Percentiles rank a stretch among this genome's conserved stretches.
These are phyloP conservation scores for Starmerella kuoi DNA, from an alignment of 805 yeast genomes.

Conservation along the genomic window DNA sequence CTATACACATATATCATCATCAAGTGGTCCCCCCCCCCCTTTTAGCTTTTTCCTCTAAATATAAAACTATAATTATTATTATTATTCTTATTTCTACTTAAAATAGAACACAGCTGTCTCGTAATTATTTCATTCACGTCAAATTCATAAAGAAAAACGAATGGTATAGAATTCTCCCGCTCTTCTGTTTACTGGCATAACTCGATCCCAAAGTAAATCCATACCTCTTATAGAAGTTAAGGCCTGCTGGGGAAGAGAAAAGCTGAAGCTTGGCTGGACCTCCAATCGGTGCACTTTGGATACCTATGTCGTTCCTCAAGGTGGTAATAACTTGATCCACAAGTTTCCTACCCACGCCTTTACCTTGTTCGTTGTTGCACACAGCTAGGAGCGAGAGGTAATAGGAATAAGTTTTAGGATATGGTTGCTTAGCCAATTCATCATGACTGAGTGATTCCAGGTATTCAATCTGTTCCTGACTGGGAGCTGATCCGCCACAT, in stretches of 20 bases:
- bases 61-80: too few species aligned
- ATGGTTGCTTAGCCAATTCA: constrained; percentile 2
- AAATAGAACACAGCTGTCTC: too few species aligned
- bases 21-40: too few species aligned
- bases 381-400: constrained; percentile 8
- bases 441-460: constrained; percentile 7
- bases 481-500: not conserved
- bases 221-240: constrained; percentile 11
- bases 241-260: constrained; percentile 16
- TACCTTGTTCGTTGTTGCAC: constrained; percentile 8
- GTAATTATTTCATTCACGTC: too few species aligned
- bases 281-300: constrained; percentile 10
- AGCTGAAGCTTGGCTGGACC: constrained; percentile 19
- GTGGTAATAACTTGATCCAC: constrained; percentile 7
- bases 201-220: constrained; percentile 13
- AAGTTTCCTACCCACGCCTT: constrained; percentile 11
- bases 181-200: constrained; percentile 1
- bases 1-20: too few species aligned
- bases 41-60: too few species aligned
- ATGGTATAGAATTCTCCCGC: constrained; percentile 11
- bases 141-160: constrained; percentile 14
- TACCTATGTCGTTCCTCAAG: constrained; percentile 1
- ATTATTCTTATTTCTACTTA: too few species aligned
- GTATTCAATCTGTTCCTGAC: constrained; percentile 3
- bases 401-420: constrained; percentile 9